Percentiles rank a stretch among this genome's conserved stretches.
Evolutionary conservation across 257 asterid species (phyloP).

Genomic region (Fraxinus excelsior): DNA sequence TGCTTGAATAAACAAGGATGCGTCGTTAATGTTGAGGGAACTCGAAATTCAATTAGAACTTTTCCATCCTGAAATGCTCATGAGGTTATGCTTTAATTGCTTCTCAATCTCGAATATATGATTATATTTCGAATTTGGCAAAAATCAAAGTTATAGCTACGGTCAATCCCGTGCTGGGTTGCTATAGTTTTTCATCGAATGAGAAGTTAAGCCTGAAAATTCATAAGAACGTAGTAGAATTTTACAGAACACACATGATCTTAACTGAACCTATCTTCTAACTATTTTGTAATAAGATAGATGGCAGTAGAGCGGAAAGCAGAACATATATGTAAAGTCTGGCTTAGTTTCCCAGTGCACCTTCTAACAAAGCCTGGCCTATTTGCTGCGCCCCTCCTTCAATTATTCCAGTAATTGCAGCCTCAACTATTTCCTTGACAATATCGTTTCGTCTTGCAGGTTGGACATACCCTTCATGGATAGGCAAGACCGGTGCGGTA

Average conservation of each 20-base stretch:
- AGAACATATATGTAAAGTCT: neutral
- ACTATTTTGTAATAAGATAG: neutral
- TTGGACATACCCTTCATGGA: neutral
- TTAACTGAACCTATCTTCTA: neutral
- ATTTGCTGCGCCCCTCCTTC: constrained; percentile 21
- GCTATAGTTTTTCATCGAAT: neutral
- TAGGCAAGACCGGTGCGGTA: constrained; percentile 1
- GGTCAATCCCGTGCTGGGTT: neutral
- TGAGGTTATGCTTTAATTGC: no score
- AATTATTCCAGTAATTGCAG: constrained; percentile 3
- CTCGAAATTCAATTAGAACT: no score
- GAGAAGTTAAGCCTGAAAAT: neutral
- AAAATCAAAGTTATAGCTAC: no score
- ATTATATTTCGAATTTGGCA: no score
- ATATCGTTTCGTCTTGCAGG: constrained; percentile 14
- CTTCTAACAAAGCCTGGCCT: constrained; percentile 20
- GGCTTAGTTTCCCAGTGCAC: constrained; percentile 22
- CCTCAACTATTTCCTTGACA: constrained; percentile 17
- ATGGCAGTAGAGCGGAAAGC: neutral
- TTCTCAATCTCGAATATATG: no score
- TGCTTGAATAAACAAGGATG: no score
- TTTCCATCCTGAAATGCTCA: no score
- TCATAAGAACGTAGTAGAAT: neutral
- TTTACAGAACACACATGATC: neutral
- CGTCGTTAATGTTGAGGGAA: no score